phyloP scores from a whole-genome alignment of 768 basidiomycete genomes.

The Pholiota molesta region DNA sequence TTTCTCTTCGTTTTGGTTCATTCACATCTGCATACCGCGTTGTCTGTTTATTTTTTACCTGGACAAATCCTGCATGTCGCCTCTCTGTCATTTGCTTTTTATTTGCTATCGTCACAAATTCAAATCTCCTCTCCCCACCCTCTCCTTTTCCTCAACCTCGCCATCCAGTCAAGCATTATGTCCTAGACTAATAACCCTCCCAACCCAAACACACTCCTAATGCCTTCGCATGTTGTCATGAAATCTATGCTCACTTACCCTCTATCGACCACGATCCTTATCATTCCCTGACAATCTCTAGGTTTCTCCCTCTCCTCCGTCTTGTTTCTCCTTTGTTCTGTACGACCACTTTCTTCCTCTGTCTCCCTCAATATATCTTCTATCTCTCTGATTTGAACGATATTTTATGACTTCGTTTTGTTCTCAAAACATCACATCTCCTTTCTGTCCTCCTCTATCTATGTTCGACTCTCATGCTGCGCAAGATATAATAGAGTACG shows the following conservation, averaged over 20 bases:
- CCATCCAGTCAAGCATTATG: conserved; percentile 2
- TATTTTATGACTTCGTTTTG: conserved; percentile 8
- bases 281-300: conserved; percentile 16
- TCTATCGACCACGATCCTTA: conserved; percentile 16
- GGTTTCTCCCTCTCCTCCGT: conserved; percentile 19
- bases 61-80: conserved; percentile 24
- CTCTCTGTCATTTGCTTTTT: conserved; percentile 28
- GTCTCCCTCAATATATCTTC: conserved; percentile 16
- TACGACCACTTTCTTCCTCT: conserved; percentile 21
- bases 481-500: conserved; percentile 29
- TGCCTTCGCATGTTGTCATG: conserved; percentile 27
- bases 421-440: conserved; percentile 13
- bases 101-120: conserved; percentile 29
- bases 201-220: conserved; percentile 21
- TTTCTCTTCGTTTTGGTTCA: conserved; percentile 19
- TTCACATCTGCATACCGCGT: conserved; percentile 23
- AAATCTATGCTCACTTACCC: conserved; percentile 27
- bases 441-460: conserved; percentile 15
- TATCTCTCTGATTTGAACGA: conserved; percentile 12
- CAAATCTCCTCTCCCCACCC: conserved; percentile 3
- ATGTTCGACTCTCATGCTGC: conserved; percentile 21
- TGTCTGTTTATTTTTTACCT: conserved; percentile 22
- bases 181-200: conserved; percentile 24
- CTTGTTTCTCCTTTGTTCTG: conserved; percentile 18
- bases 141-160: conserved; percentile 6